A percentile compares a stretch with the other conserved stretches of the same genome.
Evolutionary conservation across 192 early-diverging fungal species (phyloP).

Genomic region (Chytriomyces hyalinus): DNA sequence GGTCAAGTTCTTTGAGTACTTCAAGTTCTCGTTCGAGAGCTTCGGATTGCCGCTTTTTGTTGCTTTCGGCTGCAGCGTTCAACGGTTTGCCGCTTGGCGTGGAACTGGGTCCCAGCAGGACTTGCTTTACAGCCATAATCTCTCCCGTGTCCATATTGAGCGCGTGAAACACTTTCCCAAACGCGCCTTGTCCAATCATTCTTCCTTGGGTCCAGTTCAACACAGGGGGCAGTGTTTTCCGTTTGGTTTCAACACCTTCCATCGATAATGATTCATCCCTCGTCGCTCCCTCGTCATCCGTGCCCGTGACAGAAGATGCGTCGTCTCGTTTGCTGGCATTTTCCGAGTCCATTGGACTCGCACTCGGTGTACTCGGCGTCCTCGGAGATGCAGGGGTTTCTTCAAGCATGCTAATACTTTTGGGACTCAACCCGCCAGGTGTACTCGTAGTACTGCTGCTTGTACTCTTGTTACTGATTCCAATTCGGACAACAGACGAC

Average conservation of each 20-base stretch:
- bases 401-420: conserved; percentile 45
- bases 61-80: neutral
- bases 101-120: conserved; percentile 49
- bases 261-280: neutral
- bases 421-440: conserved; percentile 42
- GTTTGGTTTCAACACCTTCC: neutral
- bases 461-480: conserved; percentile 17
- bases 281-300: neutral
- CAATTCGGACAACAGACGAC: conserved; percentile 20
- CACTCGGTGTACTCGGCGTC: conserved; percentile 24
- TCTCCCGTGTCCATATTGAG: conserved; percentile 87
- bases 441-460: conserved; percentile 25
- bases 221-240: conserved; percentile 12
- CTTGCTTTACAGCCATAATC: conserved; percentile 98
- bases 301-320: neutral
- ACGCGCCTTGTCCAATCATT: conserved; percentile 94
- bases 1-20: conserved; percentile 73
- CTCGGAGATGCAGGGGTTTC: conserved; percentile 28
- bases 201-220: conserved; percentile 88
- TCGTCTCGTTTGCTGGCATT: neutral
- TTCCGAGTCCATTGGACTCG: neutral
- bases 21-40: conserved; percentile 88
- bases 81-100: neutral
- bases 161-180: conserved; percentile 92
- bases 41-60: conserved; percentile 54